phyloP scores from a whole-genome alignment of 176 grass and related monocot species.

The Phoenix dactylifera region DNA sequence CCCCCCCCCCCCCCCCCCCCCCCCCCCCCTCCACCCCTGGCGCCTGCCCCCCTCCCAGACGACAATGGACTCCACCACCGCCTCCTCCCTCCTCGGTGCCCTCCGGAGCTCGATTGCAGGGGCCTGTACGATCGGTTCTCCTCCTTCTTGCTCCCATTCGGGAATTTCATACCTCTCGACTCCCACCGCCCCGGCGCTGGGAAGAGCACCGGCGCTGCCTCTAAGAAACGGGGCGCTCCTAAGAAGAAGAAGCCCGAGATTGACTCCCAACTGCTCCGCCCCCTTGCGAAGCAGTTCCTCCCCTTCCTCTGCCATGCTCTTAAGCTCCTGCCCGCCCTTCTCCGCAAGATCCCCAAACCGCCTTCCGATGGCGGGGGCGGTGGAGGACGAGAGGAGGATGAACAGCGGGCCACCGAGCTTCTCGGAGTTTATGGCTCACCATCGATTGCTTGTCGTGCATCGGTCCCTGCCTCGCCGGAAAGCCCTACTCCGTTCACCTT shows the following conservation, averaged over 20 bases:
- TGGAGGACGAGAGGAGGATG: neutral
- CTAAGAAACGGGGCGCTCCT: constrained; percentile 23
- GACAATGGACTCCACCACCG: constrained; percentile 52
- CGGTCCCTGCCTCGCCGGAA: constrained; percentile 53
- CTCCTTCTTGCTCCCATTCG: constrained; percentile 59
- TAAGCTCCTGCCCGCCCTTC: constrained; percentile 44
- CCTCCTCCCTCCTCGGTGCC: constrained; percentile 39
- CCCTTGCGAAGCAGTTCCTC: constrained; percentile 65
- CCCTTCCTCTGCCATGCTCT: constrained; percentile 57
- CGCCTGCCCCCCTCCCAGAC: neutral
- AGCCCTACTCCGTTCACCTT: constrained; percentile 66
- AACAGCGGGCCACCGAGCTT: constrained; percentile 26
- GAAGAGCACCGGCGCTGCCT: constrained; percentile 8
- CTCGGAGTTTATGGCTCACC: constrained; percentile 45
- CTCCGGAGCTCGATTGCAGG: constrained; percentile 27
- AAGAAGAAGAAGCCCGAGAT: constrained; percentile 22
- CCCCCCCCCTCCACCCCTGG: no score
- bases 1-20: neutral
- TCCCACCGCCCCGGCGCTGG: constrained; percentile 14
- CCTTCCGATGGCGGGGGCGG: neutral
- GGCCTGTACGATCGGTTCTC: constrained; percentile 46
- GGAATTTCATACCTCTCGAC: constrained; percentile 24
- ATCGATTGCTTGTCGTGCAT: constrained; percentile 56
- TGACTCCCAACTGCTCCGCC: constrained; percentile 22
- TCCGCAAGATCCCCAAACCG: constrained; percentile 29